Base-by-base conservation (phyloP, 192 early-diverging fungal genomes). In the Mortierella alpina region DNA sequence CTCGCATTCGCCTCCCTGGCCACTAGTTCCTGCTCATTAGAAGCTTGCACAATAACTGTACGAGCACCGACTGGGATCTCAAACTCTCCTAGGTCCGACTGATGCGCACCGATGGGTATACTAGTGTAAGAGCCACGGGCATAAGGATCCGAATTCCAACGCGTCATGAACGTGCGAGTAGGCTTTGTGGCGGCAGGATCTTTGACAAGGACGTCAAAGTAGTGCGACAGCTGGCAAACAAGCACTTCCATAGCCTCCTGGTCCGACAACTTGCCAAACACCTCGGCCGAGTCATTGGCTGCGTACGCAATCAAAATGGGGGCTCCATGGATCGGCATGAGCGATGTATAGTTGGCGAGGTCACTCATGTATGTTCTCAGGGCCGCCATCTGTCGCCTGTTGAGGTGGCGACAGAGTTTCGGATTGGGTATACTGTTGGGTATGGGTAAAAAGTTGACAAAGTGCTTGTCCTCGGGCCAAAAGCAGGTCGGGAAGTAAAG, bases 111-210 rank as follows among this genome's bases (percentile, higher is more conserved):
- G 6, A 83, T 67, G 20, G 82, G 81, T 58, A 86, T 85, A 53
- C 80, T 83, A 12, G 84, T 82, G 59, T 86, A 86, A 12, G 86
- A 84, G 6, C 86, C 86, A 46, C 70, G 46, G 7, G 86, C 73
- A 60, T 70, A 86, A 4, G 86, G 86, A 55, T 86, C 86, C 5
- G 75, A 55, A 20, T 72, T 62, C 86, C 86, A 86, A 7, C 81
- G 67, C 15, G 84, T 85, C 69, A 83, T 78, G 31, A 69, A 73
- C 6, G 70, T 72, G 5, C 60, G 52, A 5, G 84, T 79, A 15
- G 67, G 67, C 17, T 39, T 56, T 5, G 54, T 47, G 7, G 42
- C 40, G 1, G 64, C 61, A 7, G 66, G 77, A n/a, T 72, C 65
- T 13, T 56, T 67, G 52, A 54, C 50, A 6, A 80, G 65, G 10